Evolutionary conservation across 148 eudicot species (phyloP).

Genomic region (Nepenthes mirabilis): DNA sequence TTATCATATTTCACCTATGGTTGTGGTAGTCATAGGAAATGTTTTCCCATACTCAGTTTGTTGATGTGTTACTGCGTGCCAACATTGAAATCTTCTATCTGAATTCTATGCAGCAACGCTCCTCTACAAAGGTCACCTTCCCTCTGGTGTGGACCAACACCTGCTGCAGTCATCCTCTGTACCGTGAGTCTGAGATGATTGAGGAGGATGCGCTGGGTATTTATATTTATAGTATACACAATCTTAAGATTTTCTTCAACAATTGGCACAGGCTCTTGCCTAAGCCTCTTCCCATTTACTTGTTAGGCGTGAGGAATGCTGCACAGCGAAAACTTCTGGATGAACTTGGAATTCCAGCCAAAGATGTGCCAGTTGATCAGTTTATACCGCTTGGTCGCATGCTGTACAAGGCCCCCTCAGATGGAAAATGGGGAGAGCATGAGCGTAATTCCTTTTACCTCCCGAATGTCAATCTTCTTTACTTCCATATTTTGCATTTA

Average conservation of each 20-base stretch:
- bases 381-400: conserved; percentile 84
- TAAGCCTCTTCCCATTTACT: conserved; percentile 1
- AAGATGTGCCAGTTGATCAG: conserved; percentile 90
- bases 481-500: too few relatives aligned
- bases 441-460: conserved; percentile 41
- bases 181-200: conserved; percentile 76
- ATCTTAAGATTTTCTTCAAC: background rate
- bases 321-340: conserved; percentile 95
- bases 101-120: conserved; percentile 61
- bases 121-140: conserved; percentile 88
- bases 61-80: background rate
- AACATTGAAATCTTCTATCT: conserved; percentile 3
- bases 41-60: background rate
- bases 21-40: too few relatives aligned
- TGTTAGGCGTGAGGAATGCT: conserved; percentile 83
- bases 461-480: background rate
- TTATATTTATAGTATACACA: background rate
- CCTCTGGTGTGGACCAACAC: conserved; percentile 98
- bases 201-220: conserved; percentile 65
- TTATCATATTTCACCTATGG: too few relatives aligned
- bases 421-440: conserved; percentile 99
- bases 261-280: background rate
- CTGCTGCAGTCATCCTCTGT: conserved; percentile 94
- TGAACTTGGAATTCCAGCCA: conserved; percentile 84
- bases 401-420: conserved; percentile 94